phyloP scores from a whole-genome alignment of 306 rosid species.

The Rubus idaeus region DNA sequence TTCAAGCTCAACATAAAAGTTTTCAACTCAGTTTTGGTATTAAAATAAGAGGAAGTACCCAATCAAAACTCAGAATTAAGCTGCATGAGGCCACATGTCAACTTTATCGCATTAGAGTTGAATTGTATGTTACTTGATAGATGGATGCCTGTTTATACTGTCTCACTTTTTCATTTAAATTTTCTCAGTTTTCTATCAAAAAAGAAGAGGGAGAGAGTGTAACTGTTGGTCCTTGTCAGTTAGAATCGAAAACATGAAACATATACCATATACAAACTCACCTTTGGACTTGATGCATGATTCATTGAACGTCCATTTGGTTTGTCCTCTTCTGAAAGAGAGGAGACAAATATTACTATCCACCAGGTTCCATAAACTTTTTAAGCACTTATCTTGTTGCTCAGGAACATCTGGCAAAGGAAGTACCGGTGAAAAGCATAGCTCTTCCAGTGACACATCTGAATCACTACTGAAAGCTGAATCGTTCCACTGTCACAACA shows the following conservation, averaged over 20 bases:
- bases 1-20: neutral
- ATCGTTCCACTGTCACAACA: constrained; percentile 69
- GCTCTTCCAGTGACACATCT: constrained; percentile 80
- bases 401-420: constrained; percentile 65
- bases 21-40: neutral
- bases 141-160: no score
- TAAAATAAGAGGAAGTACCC: neutral
- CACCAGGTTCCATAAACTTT: constrained; percentile 63
- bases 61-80: neutral
- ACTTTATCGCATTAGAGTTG: no score
- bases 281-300: constrained; percentile 60
- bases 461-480: constrained; percentile 72
- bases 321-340: constrained; percentile 81
- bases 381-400: constrained; percentile 64
- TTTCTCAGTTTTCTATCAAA: no score
- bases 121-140: no score
- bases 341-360: constrained; percentile 85
- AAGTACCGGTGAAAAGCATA: constrained; percentile 80
- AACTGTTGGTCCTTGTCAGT: no score
- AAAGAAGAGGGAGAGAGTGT: neutral
- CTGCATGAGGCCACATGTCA: no score
- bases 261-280: neutral
- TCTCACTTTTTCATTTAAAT: no score
- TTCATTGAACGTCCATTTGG: constrained; percentile 61
- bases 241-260: no score